Evolutionary conservation across 805 yeast species (phyloP), one percentile per base, ranked within the genome.

Genomic region (Candida jianshihensis): DNA sequence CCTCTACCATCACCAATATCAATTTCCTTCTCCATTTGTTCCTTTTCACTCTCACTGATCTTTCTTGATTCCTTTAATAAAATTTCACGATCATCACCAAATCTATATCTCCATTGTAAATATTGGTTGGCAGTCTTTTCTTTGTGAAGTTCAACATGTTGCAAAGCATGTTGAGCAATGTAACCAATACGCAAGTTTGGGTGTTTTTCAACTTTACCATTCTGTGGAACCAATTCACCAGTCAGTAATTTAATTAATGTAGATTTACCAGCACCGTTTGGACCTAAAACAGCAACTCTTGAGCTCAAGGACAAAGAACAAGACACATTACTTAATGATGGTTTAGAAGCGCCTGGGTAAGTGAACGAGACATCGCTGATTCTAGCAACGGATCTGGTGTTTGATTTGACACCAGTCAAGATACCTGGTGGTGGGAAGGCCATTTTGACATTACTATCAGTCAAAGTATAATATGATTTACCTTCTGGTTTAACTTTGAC

Each of bases 221-320:
- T 72, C 44, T 77, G 72, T 17, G 98, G 96, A 38, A 84, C 74
- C 40, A 87, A 69, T 63, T 90, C 98, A 47, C 86, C 98, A 9
- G 97, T 92, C 49, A 90, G 71, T 37, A 92, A 70, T 63, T 90
- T 90, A 64, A 92, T 90, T 54, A 92, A 73, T 14, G 98, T 90
- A 11, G 97, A 87, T 62, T 90, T 90, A 68, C 98, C 98, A 36
- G 98, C 98, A 72, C 98, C 98, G 60, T 90, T 90, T 43, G 97
- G 97, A 38, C 98, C 98, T 39, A 92, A 66, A 53, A 92, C 79
- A 31, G 97, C 97, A 45, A 90, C 96, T 66, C 98, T 81, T 24
- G 97, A 90, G n/a, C 96, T 85, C 47, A 90, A 69, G 3, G 96
- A 84, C 41, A 92, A 71, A n/a, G 96, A 83, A 63, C 95, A 85